Percentiles rank a stretch among this genome's conserved stretches.
These are phyloP conservation scores for Xylaria arbuscula DNA, from an alignment of 2,329 filamentous ascomycete genomes.

Conservation along the genomic window DNA sequence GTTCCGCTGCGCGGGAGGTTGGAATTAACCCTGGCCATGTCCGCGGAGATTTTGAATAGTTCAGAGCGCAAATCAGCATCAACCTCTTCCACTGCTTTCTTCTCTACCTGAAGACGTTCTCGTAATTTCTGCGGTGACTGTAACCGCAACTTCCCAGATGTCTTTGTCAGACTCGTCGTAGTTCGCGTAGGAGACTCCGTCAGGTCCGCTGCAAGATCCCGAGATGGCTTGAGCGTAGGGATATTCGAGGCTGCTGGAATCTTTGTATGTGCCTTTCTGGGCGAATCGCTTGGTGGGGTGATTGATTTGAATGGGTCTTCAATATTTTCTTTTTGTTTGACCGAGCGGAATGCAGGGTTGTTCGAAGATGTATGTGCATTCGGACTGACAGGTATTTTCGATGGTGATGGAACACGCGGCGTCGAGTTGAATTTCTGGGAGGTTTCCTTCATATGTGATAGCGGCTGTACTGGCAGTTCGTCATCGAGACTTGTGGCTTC, in stretches of 20 bases:
- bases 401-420: constrained; percentile 58
- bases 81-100: constrained; percentile 75
- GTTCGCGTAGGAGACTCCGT: constrained; percentile 47
- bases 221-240: constrained; percentile 62
- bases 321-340: constrained; percentile 63
- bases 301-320: constrained; percentile 43
- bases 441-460: constrained; percentile 65
- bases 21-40: constrained; percentile 72
- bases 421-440: constrained; percentile 68
- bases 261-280: constrained; percentile 57
- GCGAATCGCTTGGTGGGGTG: constrained; percentile 36
- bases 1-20: constrained; percentile 53
- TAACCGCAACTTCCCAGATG: constrained; percentile 69
- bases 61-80: constrained; percentile 79
- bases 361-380: constrained; percentile 53
- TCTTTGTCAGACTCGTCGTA: constrained; percentile 54
- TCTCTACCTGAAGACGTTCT: constrained; percentile 86
- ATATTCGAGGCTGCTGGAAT: constrained; percentile 66
- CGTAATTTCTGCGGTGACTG: constrained; percentile 80
- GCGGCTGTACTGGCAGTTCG: constrained; percentile 56
- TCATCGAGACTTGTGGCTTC: constrained; percentile 66
- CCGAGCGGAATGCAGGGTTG: constrained; percentile 45
- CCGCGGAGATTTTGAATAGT: constrained; percentile 81
- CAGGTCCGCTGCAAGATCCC: constrained; percentile 46
- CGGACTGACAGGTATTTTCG: constrained; percentile 66